A percentile compares a stretch with the other conserved stretches of the same genome.
phyloP scores from a whole-genome alignment of 2,329 filamentous ascomycete species.

The Talaromyces sp. region DNA sequence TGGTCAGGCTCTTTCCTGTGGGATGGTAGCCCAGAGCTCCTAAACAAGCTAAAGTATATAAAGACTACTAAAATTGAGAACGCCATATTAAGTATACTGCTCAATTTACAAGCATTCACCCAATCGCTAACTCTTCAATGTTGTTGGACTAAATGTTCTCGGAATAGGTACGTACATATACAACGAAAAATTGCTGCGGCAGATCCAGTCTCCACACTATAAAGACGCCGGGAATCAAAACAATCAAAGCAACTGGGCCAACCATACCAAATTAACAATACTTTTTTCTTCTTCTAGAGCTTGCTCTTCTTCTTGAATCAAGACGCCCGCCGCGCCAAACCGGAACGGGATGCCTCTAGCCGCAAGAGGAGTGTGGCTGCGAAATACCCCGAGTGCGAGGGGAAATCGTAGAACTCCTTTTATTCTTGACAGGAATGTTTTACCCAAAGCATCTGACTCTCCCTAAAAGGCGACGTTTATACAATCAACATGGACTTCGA shows the following conservation, averaged over 20 bases:
- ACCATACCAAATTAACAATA: neutral
- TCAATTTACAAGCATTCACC: too few species aligned
- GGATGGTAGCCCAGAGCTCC: neutral
- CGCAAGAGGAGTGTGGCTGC: neutral
- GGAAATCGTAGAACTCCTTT: neutral
- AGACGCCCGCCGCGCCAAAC: neutral
- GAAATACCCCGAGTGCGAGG: neutral
- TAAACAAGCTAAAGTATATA: neutral
- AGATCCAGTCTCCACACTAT: neutral
- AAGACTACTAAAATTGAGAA: too few species aligned
- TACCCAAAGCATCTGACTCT: neutral
- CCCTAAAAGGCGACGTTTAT: neutral
- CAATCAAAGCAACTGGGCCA: neutral
- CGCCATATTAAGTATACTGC: too few species aligned
- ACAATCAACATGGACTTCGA: constrained; percentile 1
- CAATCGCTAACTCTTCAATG: neutral
- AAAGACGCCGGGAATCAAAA: neutral
- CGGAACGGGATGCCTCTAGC: neutral
- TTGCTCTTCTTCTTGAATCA: neutral
- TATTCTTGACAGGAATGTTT: neutral
- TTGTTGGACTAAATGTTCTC: neutral
- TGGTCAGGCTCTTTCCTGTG: neutral
- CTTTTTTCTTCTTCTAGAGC: neutral
- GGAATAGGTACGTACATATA: neutral
- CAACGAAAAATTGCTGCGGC: neutral